A percentile compares a stretch with the other conserved stretches of the same genome.
phyloP scores from a whole-genome alignment of 495 filamentous ascomycete genomes.

The Trichocladium antarcticum region DNA sequence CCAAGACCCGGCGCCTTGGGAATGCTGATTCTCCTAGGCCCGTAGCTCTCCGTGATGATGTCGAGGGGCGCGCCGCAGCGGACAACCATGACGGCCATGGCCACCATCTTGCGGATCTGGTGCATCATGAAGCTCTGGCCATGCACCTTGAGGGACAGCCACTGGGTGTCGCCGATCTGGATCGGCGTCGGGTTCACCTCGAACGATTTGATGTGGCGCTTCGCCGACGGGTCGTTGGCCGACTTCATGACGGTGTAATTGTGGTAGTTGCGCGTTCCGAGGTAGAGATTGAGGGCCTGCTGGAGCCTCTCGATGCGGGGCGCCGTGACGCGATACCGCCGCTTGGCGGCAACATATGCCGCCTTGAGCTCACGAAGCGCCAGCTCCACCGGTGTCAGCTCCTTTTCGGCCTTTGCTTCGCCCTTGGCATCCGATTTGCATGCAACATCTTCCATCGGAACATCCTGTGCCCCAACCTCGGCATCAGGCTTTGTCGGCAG shows the following conservation, averaged over 20 bases:
- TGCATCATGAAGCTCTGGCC: slow-evolving; percentile 99
- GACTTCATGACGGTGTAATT: slow-evolving; percentile 92
- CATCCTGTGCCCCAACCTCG: slow-evolving; percentile 8
- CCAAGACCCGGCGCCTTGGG: slow-evolving; percentile 89
- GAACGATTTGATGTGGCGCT: slow-evolving; percentile 84
- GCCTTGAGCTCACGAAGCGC: slow-evolving; percentile 65
- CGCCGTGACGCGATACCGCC: slow-evolving; percentile 65
- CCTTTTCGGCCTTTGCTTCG: slow-evolving; percentile 13
- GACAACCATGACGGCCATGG: slow-evolving; percentile 74
- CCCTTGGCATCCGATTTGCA: neutral
- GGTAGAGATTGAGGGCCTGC: slow-evolving; percentile 54
- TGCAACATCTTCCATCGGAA: slow-evolving; percentile 7
- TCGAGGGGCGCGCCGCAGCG: slow-evolving; percentile 61
- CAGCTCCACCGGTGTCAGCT: slow-evolving; percentile 41
- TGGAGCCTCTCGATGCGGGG: slow-evolving; percentile 61
- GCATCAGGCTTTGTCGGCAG: slow-evolving; percentile 1
- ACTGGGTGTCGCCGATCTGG: slow-evolving; percentile 80
- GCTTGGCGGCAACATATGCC: slow-evolving; percentile 66
- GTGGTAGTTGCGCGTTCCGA: slow-evolving; percentile 81
- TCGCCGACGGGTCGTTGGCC: slow-evolving; percentile 65
- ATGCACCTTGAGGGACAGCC: slow-evolving; percentile 90
- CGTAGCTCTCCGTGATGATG: slow-evolving; percentile 59
- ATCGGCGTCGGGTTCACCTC: slow-evolving; percentile 58
- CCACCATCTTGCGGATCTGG: slow-evolving; percentile 98
- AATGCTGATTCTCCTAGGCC: slow-evolving; percentile 58